Evolutionary conservation across 2,329 filamentous ascomycete genomes (phyloP).

Genomic region (Calonectria henricotiae): DNA sequence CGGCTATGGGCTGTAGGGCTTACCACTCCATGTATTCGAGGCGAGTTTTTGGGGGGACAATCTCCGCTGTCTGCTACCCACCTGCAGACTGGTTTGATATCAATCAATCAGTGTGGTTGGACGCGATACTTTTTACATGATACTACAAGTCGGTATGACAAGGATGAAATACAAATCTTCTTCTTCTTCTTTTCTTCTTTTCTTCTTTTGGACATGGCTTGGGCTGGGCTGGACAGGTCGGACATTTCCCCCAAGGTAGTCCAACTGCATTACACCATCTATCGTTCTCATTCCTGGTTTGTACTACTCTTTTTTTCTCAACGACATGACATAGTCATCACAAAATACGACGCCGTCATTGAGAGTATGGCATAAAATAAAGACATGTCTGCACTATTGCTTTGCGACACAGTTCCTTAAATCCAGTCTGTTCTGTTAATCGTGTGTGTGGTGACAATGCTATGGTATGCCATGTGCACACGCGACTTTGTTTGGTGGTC

Average conservation of each 20-base stretch:
- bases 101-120: constrained; percentile 12
- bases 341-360: no score
- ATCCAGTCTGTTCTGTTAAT: constrained; percentile 20
- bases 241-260: no score
- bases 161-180: no score
- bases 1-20: constrained; percentile 17
- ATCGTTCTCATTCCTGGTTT: no score
- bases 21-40: constrained; percentile 6
- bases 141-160: neutral
- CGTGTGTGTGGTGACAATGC: constrained; percentile 12
- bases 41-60: constrained; percentile 11
- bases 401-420: neutral
- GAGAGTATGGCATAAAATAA: no score
- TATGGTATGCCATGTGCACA: constrained; percentile 11
- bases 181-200: neutral
- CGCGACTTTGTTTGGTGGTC: constrained; percentile 7
- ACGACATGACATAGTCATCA: no score
- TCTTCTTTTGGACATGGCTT: neutral
- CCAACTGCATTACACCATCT: no score
- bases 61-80: neutral
- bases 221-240: no score
- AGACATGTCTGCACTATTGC: neutral
- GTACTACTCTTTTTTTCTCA: no score
- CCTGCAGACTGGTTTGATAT: neutral
- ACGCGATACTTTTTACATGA: neutral